Base-by-base conservation (phyloP, 2,329 filamentous ascomycete species). In the Sclerotinia subarctica region DNA sequence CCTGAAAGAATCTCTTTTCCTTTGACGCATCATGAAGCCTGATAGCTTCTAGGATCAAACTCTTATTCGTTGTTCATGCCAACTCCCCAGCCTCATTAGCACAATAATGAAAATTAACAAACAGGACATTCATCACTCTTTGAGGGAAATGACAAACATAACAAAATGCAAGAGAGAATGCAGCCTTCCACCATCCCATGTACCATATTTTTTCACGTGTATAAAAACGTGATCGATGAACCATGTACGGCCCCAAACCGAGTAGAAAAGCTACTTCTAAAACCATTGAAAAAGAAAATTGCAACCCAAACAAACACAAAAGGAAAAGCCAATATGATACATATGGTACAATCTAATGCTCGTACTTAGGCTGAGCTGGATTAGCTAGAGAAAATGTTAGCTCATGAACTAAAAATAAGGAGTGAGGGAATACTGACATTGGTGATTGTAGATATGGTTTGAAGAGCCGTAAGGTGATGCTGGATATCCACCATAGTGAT, bases 361-460 rank as follows among this genome's bases (percentile, higher is more conserved):
- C 76, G 71, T 78, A 77, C 71, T 78, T 78, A n/a, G 73, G 68
- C 68, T 70, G 68, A 54, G 72, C 56, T 46, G 69, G 72, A 68
- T 76, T 76, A 78, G 77, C 76, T 78, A 66, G 32, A 53, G 5
- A 54, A 7, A 21, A 69, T 47, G 72, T 77, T 72, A 77, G 76
- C 71, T 66, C 56, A n/a, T 10, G 46, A 17, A 67, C 69, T 24
- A 57, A 10, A 5, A 53, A 58, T 49, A 64, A 58, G 67, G 60
- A 58, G 58, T 64, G 70, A 73, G 73, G 76, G 75, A 69, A 69
- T 74, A 77, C 75, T 82, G 80, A 83, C 85, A 83, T 79, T 86
- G 86, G 56, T 67, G 44, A 77, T 78, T 86, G 76, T 88, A 88
- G 79, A 88, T 85, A 78, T 83, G 82, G 77, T 84, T 74, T 70